Conservation (phyloP, 169 alveolate genomes). For the Amoebophrya sp. region DNA sequence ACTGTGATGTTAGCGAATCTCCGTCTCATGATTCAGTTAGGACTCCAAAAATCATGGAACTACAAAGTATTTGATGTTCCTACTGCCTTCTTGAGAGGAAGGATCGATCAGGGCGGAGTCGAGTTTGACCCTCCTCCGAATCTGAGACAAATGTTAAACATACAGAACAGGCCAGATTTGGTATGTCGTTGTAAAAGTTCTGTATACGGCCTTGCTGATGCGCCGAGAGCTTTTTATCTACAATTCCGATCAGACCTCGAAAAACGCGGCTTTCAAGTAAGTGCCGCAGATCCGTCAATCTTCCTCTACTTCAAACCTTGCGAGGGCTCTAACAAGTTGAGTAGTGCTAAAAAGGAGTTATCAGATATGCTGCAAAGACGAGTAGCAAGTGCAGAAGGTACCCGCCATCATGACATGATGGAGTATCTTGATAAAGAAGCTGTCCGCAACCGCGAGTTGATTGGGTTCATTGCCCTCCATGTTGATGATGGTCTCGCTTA, state of each 20-base stretch:
- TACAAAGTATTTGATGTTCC: not conserved
- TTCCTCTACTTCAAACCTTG: not conserved
- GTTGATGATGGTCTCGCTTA: not conserved
- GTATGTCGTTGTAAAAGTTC: not conserved
- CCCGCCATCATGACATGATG: not conserved
- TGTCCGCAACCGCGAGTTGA: not conserved
- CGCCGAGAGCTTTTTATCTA: not conserved
- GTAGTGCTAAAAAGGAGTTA: too few relatives aligned
- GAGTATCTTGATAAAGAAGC: not conserved
- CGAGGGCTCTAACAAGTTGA: too few relatives aligned
- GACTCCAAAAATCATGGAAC: not conserved
- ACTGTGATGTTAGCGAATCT: not conserved
- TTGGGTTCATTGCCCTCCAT: not conserved
- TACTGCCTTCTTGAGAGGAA: not conserved
- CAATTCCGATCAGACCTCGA: not conserved
- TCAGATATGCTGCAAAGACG: too few relatives aligned
- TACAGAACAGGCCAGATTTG: not conserved
- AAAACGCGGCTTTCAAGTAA: not conserved
- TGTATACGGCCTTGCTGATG: not conserved
- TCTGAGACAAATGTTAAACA: not conserved
- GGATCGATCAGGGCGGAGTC: not conserved
- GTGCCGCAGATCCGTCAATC: not conserved
- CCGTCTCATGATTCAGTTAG: not conserved
- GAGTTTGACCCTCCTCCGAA: not conserved
- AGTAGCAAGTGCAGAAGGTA: not conserved